Base-by-base conservation (phyloP, 148 eudicot genomes). In the Talinum fruticosum region DNA sequence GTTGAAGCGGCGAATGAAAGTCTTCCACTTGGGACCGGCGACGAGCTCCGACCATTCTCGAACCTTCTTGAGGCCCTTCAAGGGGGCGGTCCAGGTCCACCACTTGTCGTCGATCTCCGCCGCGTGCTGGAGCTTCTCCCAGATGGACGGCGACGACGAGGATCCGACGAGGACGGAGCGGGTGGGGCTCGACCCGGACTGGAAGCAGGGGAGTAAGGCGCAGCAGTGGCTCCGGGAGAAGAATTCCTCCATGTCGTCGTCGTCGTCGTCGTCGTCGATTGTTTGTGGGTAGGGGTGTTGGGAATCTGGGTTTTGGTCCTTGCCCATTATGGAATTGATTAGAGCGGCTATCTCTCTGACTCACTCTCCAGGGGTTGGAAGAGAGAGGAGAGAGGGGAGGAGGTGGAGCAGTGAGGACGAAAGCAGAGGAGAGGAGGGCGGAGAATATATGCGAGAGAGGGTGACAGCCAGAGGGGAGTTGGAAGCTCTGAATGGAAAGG, bases 21-120 rank as follows among this genome's bases (percentile, higher is more conserved):
- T 93, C 86, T 93, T 93, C 97, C 97, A 93, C 35, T 85, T 82
- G 0, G 96, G 97, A 0, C 96, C 93, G 23, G 92, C 96, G 4
- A 86, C 83, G 57, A 91, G 80, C 88, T 93, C 96, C 47, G 97
- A 93, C 97, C 96, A 93, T 79, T 89, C 92, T 2, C 97, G 87
- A 8, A 86, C 66, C 88, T 91, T 91, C 82, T 74, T 86, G 41
- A 93, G 76, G 21, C 90, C 90, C 76, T 33, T 70, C 18, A 91
- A 64, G 0, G 93, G 90, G 18, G 86, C 83, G 7, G 87, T 71
- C 95, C 87, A 82, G 7, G 87, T 71, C 95, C 92, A 79, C 81
- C 82, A 83, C 67, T 38, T 71, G 69, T 61, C 34, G 66, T 81
- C 71, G 37, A 23, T 35, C 66, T 74, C 77, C 1, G 87, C 82